These are phyloP conservation scores for Adansonia digitata DNA, from an alignment of 345 rosid genomes.

Conservation along the genomic window DNA sequence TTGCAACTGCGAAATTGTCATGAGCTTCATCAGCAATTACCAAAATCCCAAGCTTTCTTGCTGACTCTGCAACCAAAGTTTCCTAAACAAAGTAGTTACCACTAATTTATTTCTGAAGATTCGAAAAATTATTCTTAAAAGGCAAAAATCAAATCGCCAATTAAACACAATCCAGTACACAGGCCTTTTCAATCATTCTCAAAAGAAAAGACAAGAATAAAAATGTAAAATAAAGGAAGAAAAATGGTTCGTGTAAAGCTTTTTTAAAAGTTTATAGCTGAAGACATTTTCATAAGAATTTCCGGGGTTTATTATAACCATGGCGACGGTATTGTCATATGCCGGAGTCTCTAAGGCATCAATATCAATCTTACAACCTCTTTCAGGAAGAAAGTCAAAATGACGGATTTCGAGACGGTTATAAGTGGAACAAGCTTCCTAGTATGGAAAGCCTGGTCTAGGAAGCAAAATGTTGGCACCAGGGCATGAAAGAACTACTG, in stretches of 20 bases:
- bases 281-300: constrained; percentile 66
- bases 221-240: not conserved
- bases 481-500: constrained; percentile 46
- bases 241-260: constrained; percentile 20
- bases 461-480: constrained; percentile 67
- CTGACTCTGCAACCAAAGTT: constrained; percentile 52
- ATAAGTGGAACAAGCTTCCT: constrained; percentile 39
- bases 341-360: constrained; percentile 49
- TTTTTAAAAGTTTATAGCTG: constrained; percentile 47
- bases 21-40: constrained; percentile 73
- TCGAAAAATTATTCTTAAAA: not conserved
- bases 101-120: not conserved
- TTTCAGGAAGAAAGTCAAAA: constrained; percentile 61
- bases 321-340: constrained; percentile 55
- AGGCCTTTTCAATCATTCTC: not conserved
- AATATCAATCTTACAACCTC: constrained; percentile 66
- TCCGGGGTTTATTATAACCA: constrained; percentile 60
- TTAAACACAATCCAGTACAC: not conserved
- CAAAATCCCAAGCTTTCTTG: constrained; percentile 56
- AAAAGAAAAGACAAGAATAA: not conserved
- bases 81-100: not conserved
- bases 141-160: not conserved
- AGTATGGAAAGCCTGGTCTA: constrained; percentile 56
- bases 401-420: constrained; percentile 49
- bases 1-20: constrained; percentile 48